Percentiles rank a stretch among this genome's conserved stretches.
Evolutionary conservation across 2,329 filamentous ascomycete genomes (phyloP).

Genomic region (Pseudogymnoascus verrucosus): DNA sequence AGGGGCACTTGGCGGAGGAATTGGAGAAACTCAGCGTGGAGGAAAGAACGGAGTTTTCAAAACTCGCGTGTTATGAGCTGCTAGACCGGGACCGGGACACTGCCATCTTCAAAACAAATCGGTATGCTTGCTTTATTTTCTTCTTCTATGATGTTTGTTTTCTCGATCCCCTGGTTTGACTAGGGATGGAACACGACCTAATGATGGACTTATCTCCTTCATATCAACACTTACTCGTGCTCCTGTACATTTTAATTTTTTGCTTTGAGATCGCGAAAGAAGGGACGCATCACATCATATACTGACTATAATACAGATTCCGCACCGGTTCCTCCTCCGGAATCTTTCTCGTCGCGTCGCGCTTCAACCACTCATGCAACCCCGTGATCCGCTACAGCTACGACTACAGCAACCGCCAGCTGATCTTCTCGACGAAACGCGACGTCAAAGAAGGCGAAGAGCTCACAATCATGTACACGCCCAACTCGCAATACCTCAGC

Average conservation of each 20-base stretch:
- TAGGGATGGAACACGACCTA: not conserved
- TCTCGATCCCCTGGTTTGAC: not conserved
- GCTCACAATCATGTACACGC: constrained; percentile 44
- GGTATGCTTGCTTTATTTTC: constrained; percentile 16
- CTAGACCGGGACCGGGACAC: constrained; percentile 13
- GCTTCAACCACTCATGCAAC: constrained; percentile 52
- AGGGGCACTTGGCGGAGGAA: constrained; percentile 16
- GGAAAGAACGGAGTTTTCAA: constrained; percentile 17
- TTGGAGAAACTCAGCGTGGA: constrained; percentile 16
- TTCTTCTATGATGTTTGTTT: too few species aligned
- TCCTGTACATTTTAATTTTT: not conserved
- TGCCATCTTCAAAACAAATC: constrained; percentile 25
- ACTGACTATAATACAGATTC: not conserved
- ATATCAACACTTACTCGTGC: not conserved
- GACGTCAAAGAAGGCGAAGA: constrained; percentile 39
- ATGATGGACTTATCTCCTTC: not conserved
- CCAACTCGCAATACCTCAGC: constrained; percentile 32
- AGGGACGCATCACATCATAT: too few species aligned
- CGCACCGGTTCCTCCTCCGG: constrained; percentile 17
- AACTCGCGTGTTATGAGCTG: constrained; percentile 15
- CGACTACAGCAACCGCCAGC: constrained; percentile 26
- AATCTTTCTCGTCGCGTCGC: constrained; percentile 43
- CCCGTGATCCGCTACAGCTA: constrained; percentile 38
- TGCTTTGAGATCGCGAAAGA: not conserved
- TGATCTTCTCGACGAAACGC: constrained; percentile 35